Percentiles rank a stretch among this genome's conserved stretches.
phyloP scores from a whole-genome alignment of 805 yeast genomes.

The Candida dajiaensis region DNA sequence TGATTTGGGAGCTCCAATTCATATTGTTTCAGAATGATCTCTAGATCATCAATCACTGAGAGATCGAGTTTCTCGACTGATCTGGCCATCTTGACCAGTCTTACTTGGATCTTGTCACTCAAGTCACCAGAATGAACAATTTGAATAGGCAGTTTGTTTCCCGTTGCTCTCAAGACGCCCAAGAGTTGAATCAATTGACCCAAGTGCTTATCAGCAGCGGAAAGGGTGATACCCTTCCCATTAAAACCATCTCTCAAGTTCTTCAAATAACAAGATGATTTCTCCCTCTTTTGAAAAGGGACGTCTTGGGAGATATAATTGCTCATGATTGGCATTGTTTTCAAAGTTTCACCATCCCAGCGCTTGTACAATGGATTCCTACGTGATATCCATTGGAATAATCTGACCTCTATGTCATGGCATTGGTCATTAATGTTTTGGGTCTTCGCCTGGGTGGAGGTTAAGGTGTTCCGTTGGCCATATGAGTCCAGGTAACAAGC shows the following conservation, averaged over 20 bases:
- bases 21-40: conserved; percentile 1
- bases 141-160: conserved; percentile 36
- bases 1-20: background rate
- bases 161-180: conserved; percentile 31
- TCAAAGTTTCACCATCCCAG: conserved; percentile 29
- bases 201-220: conserved; percentile 26
- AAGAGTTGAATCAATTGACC: conserved; percentile 30
- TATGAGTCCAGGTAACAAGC: conserved; percentile 23
- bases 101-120: conserved; percentile 25
- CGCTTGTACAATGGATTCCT: conserved; percentile 32
- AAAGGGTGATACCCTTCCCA: conserved; percentile 30
- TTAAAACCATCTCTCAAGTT: conserved; percentile 23
- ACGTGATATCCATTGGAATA: conserved; percentile 35
- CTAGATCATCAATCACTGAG: conserved; percentile 10
- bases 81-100: conserved; percentile 30
- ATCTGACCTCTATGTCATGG: conserved; percentile 29
- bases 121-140: conserved; percentile 32
- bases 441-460: background rate
- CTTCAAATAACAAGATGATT: conserved; percentile 20
- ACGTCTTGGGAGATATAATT: background rate
- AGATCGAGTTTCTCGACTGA: conserved; percentile 2
- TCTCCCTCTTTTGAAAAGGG: background rate
- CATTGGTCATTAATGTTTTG: conserved; percentile 16
- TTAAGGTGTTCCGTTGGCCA: conserved; percentile 8
- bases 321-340: conserved; percentile 13